Percentiles rank a stretch among this genome's conserved stretches.
Evolutionary conservation across 257 asterid species (phyloP).

Genomic region (Solanum etuberosum): DNA sequence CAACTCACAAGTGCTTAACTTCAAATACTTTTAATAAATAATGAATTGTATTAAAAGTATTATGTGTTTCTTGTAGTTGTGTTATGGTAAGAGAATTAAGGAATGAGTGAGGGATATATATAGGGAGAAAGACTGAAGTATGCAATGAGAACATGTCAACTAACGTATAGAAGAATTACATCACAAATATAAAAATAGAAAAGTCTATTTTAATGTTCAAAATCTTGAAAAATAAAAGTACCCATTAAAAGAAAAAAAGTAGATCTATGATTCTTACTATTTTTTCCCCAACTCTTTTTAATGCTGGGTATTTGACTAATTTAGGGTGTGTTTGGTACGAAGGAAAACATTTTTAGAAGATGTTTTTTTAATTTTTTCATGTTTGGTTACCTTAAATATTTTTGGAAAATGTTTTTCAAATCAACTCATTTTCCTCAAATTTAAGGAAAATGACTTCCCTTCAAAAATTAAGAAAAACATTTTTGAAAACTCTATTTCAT

Average conservation of each 20-base stretch:
- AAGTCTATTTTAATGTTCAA: constrained; percentile 48
- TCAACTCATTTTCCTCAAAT: no score
- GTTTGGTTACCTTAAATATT: no score
- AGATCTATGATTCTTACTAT: not conserved
- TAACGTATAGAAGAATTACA: not conserved
- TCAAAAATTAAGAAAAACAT: no score
- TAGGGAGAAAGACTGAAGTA: constrained; percentile 10
- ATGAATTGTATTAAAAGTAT: not conserved
- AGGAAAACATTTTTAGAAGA: no score
- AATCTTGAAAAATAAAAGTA: constrained; percentile 8
- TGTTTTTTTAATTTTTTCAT: no score
- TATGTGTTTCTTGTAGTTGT: not conserved
- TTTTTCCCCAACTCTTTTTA: not conserved
- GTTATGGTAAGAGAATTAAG: not conserved
- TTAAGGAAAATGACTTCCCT: no score
- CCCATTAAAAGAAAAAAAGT: not conserved
- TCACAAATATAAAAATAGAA: not conserved
- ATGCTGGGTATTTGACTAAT: not conserved
- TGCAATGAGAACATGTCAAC: not conserved
- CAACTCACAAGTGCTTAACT: not conserved
- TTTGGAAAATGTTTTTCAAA: no score
- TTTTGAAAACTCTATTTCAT: no score
- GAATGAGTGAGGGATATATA: constrained; percentile 12
- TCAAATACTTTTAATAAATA: not conserved
- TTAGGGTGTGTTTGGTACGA: not conserved